These are phyloP conservation scores for Cryphonectria nitschkei DNA, from an alignment of 2,329 filamentous ascomycete species.

Conservation along the genomic window DNA sequence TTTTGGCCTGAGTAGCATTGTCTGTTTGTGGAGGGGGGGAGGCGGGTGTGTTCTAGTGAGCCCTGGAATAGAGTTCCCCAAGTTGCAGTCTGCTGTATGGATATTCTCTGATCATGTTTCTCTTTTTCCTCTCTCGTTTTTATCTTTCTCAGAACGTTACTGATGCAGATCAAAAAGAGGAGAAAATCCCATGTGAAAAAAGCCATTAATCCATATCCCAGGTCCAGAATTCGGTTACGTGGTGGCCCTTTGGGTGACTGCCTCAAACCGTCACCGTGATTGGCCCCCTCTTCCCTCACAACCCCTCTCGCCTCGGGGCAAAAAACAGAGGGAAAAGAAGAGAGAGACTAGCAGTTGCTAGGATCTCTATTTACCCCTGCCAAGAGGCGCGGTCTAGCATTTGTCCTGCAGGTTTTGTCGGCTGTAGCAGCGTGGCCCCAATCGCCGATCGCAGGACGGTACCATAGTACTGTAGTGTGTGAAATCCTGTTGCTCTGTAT, in stretches of 20 bases:
- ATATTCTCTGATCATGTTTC: too few species aligned
- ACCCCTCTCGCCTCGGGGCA: neutral
- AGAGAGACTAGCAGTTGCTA: neutral
- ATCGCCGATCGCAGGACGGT: conserved; percentile 6
- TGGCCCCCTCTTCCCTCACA: neutral
- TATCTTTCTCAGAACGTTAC: too few species aligned
- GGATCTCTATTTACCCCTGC: neutral
- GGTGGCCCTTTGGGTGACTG: neutral
- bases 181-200: neutral
- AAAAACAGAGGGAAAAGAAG: neutral
- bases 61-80: neutral
- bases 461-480: neutral
- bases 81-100: too few species aligned
- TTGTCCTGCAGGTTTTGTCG: neutral
- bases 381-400: neutral
- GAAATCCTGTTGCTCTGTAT: neutral
- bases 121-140: too few species aligned
- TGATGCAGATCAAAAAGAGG: neutral
- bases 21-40: neutral
- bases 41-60: neutral
- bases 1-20: neutral
- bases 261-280: neutral
- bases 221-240: neutral
- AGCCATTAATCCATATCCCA: neutral
- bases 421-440: neutral